Percentiles rank a stretch among this genome's conserved stretches.
Evolutionary conservation across 257 asterid species (phyloP).

Genomic region (Eustoma russellianum): DNA sequence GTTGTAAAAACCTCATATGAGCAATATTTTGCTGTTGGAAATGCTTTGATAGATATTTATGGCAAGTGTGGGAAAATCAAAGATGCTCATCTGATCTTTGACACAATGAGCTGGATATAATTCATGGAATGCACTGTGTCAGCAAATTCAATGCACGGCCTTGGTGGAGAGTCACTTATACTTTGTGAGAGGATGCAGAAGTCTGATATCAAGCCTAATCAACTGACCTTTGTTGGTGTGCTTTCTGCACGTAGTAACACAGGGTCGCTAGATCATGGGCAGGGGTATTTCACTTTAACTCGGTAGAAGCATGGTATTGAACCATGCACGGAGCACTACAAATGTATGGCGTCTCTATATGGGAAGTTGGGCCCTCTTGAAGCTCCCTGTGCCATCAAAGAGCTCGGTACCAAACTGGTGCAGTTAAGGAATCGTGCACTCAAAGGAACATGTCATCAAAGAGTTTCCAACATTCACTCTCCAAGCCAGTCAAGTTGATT

Average conservation of each 20-base stretch:
- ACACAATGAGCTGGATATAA: slow-evolving; percentile 41
- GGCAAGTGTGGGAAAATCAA: slow-evolving; percentile 76
- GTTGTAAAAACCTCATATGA: slow-evolving; percentile 53
- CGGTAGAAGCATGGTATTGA: slow-evolving; percentile 47
- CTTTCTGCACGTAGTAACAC: slow-evolving; percentile 94
- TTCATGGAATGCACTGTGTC: slow-evolving; percentile 93
- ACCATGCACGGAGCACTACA: slow-evolving; percentile 83
- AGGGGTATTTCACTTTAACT: slow-evolving; percentile 53
- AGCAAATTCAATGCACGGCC: slow-evolving; percentile 89
- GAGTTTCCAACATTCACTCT: no score
- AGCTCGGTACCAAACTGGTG: no score
- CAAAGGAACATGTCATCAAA: no score
- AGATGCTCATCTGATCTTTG: slow-evolving; percentile 67
- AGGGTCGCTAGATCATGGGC: slow-evolving; percentile 66
- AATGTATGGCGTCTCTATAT: slow-evolving; percentile 83
- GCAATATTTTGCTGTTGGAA: slow-evolving; percentile 58
- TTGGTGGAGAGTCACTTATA: slow-evolving; percentile 63
- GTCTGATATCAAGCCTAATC: slow-evolving; percentile 48
- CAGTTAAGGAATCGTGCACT: no score
- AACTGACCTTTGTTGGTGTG: slow-evolving; percentile 73
- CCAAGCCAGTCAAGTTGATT: slow-evolving; percentile 54
- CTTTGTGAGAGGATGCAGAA: slow-evolving; percentile 51
- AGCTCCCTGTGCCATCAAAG: no score
- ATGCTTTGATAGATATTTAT: slow-evolving; percentile 86
- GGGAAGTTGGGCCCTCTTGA: slow-evolving; percentile 82